Evolutionary conservation across 2,329 filamentous ascomycete species (phyloP), one percentile per base, ranked within the genome.

Genomic region (Penicillium decumbens): DNA sequence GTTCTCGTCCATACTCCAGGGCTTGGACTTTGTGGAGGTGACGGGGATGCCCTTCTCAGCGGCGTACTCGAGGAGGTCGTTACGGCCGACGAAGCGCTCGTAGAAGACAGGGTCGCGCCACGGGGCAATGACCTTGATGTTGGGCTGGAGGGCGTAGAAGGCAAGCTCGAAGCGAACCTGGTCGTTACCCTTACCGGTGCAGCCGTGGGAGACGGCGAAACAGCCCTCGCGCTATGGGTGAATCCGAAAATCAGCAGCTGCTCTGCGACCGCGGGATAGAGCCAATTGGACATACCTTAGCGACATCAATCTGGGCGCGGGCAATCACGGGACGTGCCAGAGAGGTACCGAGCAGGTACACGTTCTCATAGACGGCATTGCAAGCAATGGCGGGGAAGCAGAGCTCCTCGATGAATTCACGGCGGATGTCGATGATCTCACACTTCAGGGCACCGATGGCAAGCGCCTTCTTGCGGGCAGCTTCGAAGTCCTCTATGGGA

Each of bases 381-480:
- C 65, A 83, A 50, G 59, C 58, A 56, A 93, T 81, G 54, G 88
- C 88, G 45, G 81, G 84, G 80, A 85, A 91, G 77, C 85, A 86
- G 39, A 93, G 78, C 75, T 92, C 81, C 61, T 90, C 85, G 59
- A 93, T 81, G 64, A 93, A 91, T 72, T 89, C 85, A 55, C 65
- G 77, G 63, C 83, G 81, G 47, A 92, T 78, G 68, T 93, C 74
- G 55, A 77, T 72, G 57, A 83, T 77, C 56, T 79, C 68, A 69
- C 84, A 80, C 73, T 81, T 80, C 72, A 80, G 75, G 20, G 85
- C 85, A 63, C 85, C 85, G 56, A 88, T 80, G 70, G 80, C 80
- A 55, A 82, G 50, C 47, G 85, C 86, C 79, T 91, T 90, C 66
- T 80, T 79, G 72, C 86, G 81, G 50, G 87, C 88, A 51, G 78